phyloP scores from a whole-genome alignment of 805 yeast genomes.

The Candida oleophila region DNA sequence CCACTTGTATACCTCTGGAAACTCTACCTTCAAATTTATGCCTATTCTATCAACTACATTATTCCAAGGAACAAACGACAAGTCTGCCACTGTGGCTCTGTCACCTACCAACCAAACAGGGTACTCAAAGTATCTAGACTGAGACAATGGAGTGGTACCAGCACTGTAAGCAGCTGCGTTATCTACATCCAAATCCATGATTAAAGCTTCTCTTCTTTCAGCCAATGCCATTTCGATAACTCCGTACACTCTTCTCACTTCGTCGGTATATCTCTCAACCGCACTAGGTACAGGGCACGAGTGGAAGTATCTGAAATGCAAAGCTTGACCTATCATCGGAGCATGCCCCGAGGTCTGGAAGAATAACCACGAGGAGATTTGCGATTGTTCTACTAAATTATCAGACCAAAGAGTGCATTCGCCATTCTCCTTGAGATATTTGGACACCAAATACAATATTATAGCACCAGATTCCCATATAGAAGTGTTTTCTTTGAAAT shows the following conservation, averaged over 20 bases:
- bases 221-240: constrained; percentile 95
- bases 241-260: constrained; percentile 89
- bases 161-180: constrained; percentile 85
- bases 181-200: constrained; percentile 85
- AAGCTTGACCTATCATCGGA: constrained; percentile 97
- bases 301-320: constrained; percentile 91
- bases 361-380: constrained; percentile 84
- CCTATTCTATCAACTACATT: constrained; percentile 93
- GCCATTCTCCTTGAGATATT: constrained; percentile 60
- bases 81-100: constrained; percentile 75
- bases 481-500: constrained; percentile 71
- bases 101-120: constrained; percentile 97
- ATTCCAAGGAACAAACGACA: constrained; percentile 95
- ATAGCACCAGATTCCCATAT: constrained; percentile 97
- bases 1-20: constrained; percentile 96
- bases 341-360: constrained; percentile 97
- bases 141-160: constrained; percentile 84
- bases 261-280: constrained; percentile 81
- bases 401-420: constrained; percentile 78
- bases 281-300: constrained; percentile 83
- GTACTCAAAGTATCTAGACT: constrained; percentile 82
- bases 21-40: constrained; percentile 79
- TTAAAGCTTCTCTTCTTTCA: constrained; percentile 83
- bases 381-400: constrained; percentile 75
- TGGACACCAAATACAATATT: constrained; percentile 74